Evolutionary conservation across 2,329 filamentous ascomycete genomes (phyloP).

Genomic region (Lachnellula cervina): DNA sequence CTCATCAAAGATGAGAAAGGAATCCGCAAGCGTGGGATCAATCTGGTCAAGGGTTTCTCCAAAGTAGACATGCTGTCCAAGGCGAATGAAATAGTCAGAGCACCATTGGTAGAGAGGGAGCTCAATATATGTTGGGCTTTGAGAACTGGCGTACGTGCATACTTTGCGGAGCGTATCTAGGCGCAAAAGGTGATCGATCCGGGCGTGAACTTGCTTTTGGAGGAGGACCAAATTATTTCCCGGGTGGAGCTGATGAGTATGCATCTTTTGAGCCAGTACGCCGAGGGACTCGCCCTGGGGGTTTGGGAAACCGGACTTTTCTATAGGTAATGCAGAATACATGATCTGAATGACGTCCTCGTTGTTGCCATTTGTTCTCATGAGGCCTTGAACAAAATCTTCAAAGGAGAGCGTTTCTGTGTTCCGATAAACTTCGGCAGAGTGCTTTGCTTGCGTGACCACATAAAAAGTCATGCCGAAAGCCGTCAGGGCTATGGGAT

Average conservation of each 20-base stretch:
- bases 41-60: not conserved
- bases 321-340: not conserved
- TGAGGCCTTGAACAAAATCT: not conserved
- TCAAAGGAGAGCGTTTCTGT: not conserved
- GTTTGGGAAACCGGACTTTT: not conserved
- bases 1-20: not conserved
- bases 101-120: not conserved
- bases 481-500: not conserved
- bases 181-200: not conserved
- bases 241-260: not conserved
- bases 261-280: not conserved
- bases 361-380: not conserved
- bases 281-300: not conserved
- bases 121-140: not conserved
- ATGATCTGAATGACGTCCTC: not conserved
- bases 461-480: not conserved
- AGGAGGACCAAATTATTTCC: not conserved
- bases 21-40: not conserved
- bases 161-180: too few species aligned
- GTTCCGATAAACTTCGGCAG: not conserved
- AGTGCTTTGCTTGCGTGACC: not conserved
- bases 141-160: not conserved
- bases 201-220: not conserved
- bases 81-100: not conserved
- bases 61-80: not conserved